Evolutionary conservation across 139 green algal species (phyloP).

Genomic region (Astrephomene gubernaculifera): DNA sequence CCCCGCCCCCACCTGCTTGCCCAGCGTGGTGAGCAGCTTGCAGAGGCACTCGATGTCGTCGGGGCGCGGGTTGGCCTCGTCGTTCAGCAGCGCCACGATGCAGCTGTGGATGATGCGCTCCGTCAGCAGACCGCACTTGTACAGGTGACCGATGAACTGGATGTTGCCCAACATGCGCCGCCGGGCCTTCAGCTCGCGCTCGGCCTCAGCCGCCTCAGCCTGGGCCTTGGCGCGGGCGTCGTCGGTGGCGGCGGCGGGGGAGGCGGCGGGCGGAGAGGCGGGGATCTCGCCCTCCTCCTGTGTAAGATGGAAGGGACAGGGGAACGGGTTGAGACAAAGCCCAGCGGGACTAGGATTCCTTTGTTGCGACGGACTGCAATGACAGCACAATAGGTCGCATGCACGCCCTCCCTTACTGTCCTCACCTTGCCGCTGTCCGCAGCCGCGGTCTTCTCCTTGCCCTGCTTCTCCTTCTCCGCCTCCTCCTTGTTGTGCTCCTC

Average conservation of each 20-base stretch:
- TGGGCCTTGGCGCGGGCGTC: conserved; percentile 47
- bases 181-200: conserved; percentile 79
- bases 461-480: conserved; percentile 47
- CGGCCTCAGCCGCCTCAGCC: conserved; percentile 53
- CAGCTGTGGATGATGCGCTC: conserved; percentile 97
- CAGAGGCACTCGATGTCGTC: conserved; percentile 98
- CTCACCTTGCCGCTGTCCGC: conserved; percentile 30
- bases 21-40: conserved; percentile 94
- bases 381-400: too few relatives aligned
- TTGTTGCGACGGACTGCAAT: too few relatives aligned
- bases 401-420: neutral
- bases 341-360: too few relatives aligned
- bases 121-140: conserved; percentile 86
- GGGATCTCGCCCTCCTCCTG: conserved; percentile 70
- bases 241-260: conserved; percentile 19
- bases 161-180: conserved; percentile 96
- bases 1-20: conserved; percentile 62
- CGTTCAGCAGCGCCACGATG: conserved; percentile 61
- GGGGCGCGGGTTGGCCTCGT: conserved; percentile 44
- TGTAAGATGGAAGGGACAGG: too few relatives aligned
- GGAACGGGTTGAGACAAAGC: too few relatives aligned
- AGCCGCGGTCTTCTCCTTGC: conserved; percentile 53
- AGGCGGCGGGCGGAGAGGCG: neutral
- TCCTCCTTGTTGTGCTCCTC: conserved; percentile 65
- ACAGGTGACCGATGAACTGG: conserved; percentile 90